Evolutionary conservation across 371 early-diverging fungal species (phyloP), one percentile per base, ranked within the genome.

Genomic region (Dinochytrium kinnereticum): DNA sequence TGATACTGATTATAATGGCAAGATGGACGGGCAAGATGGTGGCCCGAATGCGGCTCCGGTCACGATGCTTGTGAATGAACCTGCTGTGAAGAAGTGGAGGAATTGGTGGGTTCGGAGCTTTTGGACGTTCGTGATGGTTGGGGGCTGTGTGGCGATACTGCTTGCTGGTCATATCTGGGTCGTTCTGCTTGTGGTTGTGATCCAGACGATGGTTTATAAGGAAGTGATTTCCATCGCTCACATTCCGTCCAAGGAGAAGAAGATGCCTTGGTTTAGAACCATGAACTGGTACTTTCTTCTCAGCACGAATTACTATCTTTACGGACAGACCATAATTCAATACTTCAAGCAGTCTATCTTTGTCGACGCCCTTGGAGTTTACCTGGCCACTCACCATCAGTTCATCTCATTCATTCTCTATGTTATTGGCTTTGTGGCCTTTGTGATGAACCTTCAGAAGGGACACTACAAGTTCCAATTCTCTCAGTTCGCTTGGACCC

Each of bases 401-500:
- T 98, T 98, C 80, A 94, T 96, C 73, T 95, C 95, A 30, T 97
- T 96, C 78, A 85, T 88, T 33, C 84, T 96, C 59, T 98, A 97
- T 79, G 83, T 91, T 69, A 75, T 93, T 64, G 95, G 97, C 3
- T 92, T 99, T 69, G 93, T 97, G 15, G 89, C 92, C 75, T 99
- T 98, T 86, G 95, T 99, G 26, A 78, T 91, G 71, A 95, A 94
- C 77, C 86, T 99, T 70, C 92, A 92, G 80, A 95, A 94, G 85
- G 94, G 95, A 10, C 74, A 82, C 69, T 88, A 89, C 84, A 84
- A 80, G 65, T 82, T 91, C 80, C 99, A 99, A 84, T 94, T 99
- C 82, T 84, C 91, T 0, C 94, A 96, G 77, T 97, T 99, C 80
- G 95, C 94, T 30, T 93, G 96, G 92, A 96, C 95, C 0, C 98